Conservation (phyloP, 495 filamentous ascomycete genomes). For the Wilcoxina mikolae region DNA sequence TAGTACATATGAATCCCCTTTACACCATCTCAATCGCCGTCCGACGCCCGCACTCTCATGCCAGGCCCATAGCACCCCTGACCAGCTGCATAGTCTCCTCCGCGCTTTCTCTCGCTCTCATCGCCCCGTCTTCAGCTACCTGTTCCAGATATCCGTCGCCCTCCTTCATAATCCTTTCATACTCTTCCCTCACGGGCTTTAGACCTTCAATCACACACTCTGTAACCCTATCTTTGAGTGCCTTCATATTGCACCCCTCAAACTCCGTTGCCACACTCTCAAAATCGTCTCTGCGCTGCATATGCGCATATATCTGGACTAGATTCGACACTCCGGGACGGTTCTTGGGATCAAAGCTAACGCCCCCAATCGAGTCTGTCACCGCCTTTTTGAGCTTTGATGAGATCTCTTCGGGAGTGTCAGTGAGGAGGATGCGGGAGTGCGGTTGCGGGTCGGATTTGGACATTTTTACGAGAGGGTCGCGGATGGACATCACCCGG, state of each 20-base stretch:
- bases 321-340: conserved; percentile 82
- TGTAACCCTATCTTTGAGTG: conserved; percentile 51
- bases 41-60: neutral
- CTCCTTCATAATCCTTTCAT: conserved; percentile 35
- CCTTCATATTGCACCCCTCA: conserved; percentile 30
- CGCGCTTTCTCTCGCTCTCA: conserved; percentile 48
- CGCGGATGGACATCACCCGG: conserved; percentile 73
- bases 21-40: too few relatives aligned
- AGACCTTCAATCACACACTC: conserved; percentile 42
- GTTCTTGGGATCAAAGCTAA: conserved; percentile 53
- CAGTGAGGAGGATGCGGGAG: conserved; percentile 72
- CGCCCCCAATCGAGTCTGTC: conserved; percentile 52
- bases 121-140: conserved; percentile 45
- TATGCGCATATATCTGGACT: conserved; percentile 55
- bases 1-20: too few relatives aligned
- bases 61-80: conserved; percentile 46
- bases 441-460: conserved; percentile 55
- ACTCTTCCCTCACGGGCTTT: conserved; percentile 45
- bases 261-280: conserved; percentile 43
- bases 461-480: conserved; percentile 75
- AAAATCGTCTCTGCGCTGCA: conserved; percentile 38
- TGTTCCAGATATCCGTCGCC: conserved; percentile 41
- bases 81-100: conserved; percentile 51
- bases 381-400: conserved; percentile 55
- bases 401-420: conserved; percentile 43